These are phyloP conservation scores for Daedalea quercina DNA, from an alignment of 768 basidiomycete species.

Conservation along the genomic window DNA sequence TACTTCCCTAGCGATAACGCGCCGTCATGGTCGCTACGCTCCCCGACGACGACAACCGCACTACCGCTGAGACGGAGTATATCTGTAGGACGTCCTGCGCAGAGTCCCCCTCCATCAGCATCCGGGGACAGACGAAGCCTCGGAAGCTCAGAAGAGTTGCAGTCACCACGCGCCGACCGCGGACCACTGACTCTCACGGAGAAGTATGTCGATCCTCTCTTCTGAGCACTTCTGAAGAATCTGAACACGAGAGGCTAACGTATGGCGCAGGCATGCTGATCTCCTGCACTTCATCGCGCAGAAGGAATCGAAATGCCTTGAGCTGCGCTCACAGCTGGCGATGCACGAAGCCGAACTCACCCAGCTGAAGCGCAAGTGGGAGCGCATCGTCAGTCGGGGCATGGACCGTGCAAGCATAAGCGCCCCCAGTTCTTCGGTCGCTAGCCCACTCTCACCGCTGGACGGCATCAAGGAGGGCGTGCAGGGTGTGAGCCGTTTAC, in stretches of 20 bases:
- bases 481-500: constrained; percentile 49
- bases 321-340: constrained; percentile 68
- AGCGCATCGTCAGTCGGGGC: constrained; percentile 65
- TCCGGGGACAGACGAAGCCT: constrained; percentile 25
- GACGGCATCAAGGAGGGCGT: constrained; percentile 65
- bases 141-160: constrained; percentile 10
- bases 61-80: constrained; percentile 15
- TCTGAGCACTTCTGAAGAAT: background rate
- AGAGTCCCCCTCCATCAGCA: constrained; percentile 4
- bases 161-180: constrained; percentile 12
- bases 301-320: constrained; percentile 79
- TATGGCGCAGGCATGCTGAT: constrained; percentile 62
- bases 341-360: constrained; percentile 67
- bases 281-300: constrained; percentile 80
- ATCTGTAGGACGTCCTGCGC: constrained; percentile 13
- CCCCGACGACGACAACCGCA: constrained; percentile 12
- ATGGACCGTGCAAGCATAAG: constrained; percentile 32
- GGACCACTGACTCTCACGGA: constrained; percentile 59
- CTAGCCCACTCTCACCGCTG: constrained; percentile 19
- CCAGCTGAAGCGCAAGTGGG: constrained; percentile 80
- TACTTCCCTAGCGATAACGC: constrained; percentile 33
- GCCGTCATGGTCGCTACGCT: constrained; percentile 17
- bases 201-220: constrained; percentile 41
- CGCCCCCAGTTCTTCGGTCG: constrained; percentile 6
- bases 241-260: background rate